Evolutionary conservation across 1,139 yeast species (phyloP).

Genomic region (Zygosaccharomyces pseudobailii): DNA sequence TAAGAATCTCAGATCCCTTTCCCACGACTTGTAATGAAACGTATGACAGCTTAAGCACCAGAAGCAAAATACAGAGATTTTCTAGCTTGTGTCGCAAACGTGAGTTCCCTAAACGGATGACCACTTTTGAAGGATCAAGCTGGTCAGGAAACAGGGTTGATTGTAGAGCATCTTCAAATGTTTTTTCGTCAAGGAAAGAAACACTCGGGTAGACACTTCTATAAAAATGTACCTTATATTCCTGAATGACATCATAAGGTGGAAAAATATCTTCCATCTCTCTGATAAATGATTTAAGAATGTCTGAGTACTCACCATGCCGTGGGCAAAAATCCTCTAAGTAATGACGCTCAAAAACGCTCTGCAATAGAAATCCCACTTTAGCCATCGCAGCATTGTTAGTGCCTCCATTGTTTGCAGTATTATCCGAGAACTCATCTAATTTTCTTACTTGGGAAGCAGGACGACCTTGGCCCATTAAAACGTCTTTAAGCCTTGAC

Average conservation of each 20-base stretch:
- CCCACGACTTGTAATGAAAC: constrained; percentile 20
- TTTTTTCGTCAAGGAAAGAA: constrained; percentile 26
- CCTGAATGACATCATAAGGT: constrained; percentile 19
- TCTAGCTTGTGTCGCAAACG: constrained; percentile 30
- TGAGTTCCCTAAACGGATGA: constrained; percentile 23
- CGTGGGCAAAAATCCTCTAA: constrained; percentile 27
- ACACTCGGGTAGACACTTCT: constrained; percentile 25
- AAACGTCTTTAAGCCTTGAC: constrained; percentile 20
- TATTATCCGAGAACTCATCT: constrained; percentile 22
- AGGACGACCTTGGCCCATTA: constrained; percentile 21
- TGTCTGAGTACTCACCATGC: constrained; percentile 24
- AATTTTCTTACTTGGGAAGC: constrained; percentile 20
- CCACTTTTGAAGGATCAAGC: constrained; percentile 16
- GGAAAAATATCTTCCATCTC: constrained; percentile 26
- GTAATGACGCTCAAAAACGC: constrained; percentile 15
- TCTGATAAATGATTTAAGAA: constrained; percentile 19
- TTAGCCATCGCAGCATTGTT: constrained; percentile 24
- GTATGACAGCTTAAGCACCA: constrained; percentile 29
- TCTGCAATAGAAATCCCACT: constrained; percentile 21
- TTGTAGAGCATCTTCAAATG: constrained; percentile 25
- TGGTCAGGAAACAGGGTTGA: constrained; percentile 20
- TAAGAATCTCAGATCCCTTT: constrained; percentile 11
- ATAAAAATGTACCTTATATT: constrained; percentile 27
- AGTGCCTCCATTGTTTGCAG: constrained; percentile 21
- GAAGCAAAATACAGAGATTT: constrained; percentile 22